Base-by-base conservation (phyloP, 305 asterid genomes). In the Ruellia speciosa region DNA sequence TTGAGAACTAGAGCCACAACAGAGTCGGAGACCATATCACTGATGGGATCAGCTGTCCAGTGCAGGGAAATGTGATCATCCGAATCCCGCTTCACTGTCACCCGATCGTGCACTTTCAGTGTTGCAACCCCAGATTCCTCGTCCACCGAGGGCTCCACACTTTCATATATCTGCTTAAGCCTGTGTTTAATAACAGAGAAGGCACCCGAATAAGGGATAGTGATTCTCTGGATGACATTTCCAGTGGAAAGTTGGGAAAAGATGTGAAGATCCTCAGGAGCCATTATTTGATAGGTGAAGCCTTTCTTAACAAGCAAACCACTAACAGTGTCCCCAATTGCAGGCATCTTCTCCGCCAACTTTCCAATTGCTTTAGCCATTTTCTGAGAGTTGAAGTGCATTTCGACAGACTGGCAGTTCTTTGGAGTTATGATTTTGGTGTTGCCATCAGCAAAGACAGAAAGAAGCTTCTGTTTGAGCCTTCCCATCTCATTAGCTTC, bases 21-120 rank as follows among this genome's bases (percentile, higher is more conserved):
- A 4, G 99, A 92, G 72, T 92, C 96, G 0, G 99, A 82, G 20
- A 92, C 97, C 97, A 92, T 88, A 67, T 92, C 99, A 64, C 89
- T 84, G 55, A 92, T 79, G 0, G 99, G 99, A 61, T 92, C 99
- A 0, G 96, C 99, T 16, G 79, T 17, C 99, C 99, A 92, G 58
- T 88, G 96, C 66, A 92, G 66, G 0, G 99, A 92, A n/a, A 92
- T 62, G 49, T 92, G 99, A 52, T 86, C 79, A 71, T 86, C 96
- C 0, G 99, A 80, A 61, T 92, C 96, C 58, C 75, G 96, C 64
- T 88, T 92, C 70, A 92, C 76, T 0, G 86, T 86, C 49, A 88
- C 99, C 64, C 76, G 66, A 9, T 78, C 95, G 15, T 92, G 99
- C 67, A 92, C 95, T 39, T 64, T 75, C 67, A 92, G 55, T 62